These are phyloP conservation scores for Lachnellula suecica DNA, from an alignment of 2,329 filamentous ascomycete genomes.

Conservation along the genomic window DNA sequence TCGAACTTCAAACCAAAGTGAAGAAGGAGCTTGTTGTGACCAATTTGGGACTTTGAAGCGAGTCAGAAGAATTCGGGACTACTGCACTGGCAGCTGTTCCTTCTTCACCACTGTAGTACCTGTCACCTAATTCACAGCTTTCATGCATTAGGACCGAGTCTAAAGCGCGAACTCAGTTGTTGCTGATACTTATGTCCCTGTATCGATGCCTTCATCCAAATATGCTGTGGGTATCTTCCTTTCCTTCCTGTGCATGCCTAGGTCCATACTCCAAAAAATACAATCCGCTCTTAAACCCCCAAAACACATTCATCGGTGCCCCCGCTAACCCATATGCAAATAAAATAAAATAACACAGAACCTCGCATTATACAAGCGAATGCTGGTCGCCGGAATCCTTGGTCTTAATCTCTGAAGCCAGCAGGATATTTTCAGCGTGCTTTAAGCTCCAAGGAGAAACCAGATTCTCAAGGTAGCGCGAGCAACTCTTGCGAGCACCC, in stretches of 20 bases:
- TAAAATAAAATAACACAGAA: background rate
- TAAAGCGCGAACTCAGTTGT: background rate
- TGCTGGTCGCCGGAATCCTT: background rate
- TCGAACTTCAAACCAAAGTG: too few species aligned
- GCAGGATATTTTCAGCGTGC: background rate
- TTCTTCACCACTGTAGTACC: background rate
- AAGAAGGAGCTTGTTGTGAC: too few species aligned
- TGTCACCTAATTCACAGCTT: slow-evolving; percentile 2
- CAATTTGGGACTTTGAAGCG: too few species aligned
- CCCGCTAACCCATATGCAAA: slow-evolving; percentile 2
- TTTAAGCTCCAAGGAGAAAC: background rate
- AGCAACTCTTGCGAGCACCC: slow-evolving; percentile 23
- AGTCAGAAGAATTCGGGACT: too few species aligned
- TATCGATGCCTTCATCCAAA: background rate
- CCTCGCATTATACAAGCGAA: too few species aligned
- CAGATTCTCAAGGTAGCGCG: slow-evolving; percentile 10
- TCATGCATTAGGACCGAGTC: too few species aligned
- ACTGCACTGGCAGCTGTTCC: too few species aligned
- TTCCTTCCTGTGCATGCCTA: background rate
- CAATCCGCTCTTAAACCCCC: too few species aligned
- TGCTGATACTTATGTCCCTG: slow-evolving; percentile 1
- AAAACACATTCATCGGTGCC: too few species aligned
- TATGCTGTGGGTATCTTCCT: slow-evolving; percentile 13
- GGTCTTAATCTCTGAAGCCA: background rate
- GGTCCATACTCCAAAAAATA: background rate